Evolutionary conservation across 768 basidiomycete species (phyloP).

Genomic region (Mycena latifolia): DNA sequence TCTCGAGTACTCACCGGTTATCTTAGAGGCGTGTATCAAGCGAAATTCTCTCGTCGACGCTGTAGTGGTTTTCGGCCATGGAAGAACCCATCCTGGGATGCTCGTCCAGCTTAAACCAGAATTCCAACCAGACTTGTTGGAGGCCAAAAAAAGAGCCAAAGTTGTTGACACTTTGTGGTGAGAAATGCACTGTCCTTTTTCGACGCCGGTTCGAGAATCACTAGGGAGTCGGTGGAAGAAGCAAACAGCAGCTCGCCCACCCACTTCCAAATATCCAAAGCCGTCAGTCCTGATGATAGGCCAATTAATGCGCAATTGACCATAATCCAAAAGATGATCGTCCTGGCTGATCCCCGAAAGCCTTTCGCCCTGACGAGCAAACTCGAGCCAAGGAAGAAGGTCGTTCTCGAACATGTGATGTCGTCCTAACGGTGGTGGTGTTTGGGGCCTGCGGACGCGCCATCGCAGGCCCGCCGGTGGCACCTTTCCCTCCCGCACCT

Average conservation of each 20-base stretch:
- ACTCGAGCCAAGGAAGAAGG: slow-evolving; percentile 2
- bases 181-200: too few species aligned
- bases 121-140: neutral
- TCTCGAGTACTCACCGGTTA: too few species aligned
- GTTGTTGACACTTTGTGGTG: slow-evolving; percentile 3
- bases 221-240: too few species aligned
- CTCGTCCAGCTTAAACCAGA: slow-evolving; percentile 24
- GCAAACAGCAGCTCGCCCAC: too few species aligned
- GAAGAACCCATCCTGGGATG: slow-evolving; percentile 3
- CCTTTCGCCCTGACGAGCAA: slow-evolving; percentile 23
- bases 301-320: neutral
- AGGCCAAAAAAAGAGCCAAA: neutral
- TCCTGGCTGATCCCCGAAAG: slow-evolving; percentile 2
- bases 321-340: neutral
- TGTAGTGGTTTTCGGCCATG: slow-evolving; percentile 13
- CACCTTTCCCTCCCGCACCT: too few species aligned
- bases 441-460: too few species aligned
- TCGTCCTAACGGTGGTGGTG: too few species aligned
- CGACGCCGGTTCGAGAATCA: too few species aligned
- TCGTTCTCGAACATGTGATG: slow-evolving; percentile 10
- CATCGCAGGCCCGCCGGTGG: too few species aligned
- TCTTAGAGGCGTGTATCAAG: slow-evolving; percentile 20
- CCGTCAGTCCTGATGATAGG: neutral
- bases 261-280: slow-evolving; percentile 10
- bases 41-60: slow-evolving; percentile 14